Conservation (phyloP, 2,329 filamentous ascomycete species). For the Ascochyta lentis region DNA sequence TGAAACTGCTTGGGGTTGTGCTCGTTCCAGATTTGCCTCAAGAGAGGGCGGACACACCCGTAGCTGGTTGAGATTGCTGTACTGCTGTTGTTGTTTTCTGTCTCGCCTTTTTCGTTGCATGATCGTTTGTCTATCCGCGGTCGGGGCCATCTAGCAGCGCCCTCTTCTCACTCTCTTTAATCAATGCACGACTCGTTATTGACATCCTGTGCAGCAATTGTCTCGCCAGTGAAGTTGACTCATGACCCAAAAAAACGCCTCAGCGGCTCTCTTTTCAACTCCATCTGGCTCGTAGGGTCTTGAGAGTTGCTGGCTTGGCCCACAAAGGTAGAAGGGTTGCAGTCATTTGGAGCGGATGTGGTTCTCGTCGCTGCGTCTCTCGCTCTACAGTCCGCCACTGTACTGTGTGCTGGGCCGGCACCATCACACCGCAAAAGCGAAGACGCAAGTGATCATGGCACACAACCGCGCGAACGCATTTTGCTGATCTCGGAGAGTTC, state of each 20-base stretch:
- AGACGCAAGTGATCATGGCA: neutral
- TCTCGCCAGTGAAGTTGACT: too few relatives aligned
- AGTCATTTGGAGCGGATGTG: neutral
- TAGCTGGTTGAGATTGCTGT: slow-evolving; percentile 13
- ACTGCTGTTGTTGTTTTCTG: neutral
- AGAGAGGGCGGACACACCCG: slow-evolving; percentile 37
- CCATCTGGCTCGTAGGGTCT: too few relatives aligned
- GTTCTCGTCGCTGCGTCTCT: neutral
- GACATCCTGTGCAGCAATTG: neutral
- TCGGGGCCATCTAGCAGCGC: neutral
- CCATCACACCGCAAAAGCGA: neutral
- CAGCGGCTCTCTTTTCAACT: too few relatives aligned
- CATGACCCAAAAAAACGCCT: too few relatives aligned
- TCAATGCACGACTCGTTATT: neutral
- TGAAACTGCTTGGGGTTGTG: slow-evolving; percentile 37
- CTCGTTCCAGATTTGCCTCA: slow-evolving; percentile 20
- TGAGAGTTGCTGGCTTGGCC: too few relatives aligned
- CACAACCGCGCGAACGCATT: slow-evolving; percentile 6
- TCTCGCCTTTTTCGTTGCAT: neutral
- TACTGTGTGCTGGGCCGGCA: neutral
- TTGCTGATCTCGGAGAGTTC: slow-evolving; percentile 1
- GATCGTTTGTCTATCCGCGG: neutral
- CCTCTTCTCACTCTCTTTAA: too few relatives aligned
- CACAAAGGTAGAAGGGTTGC: neutral
- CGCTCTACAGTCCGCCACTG: neutral